Evolutionary conservation across 2,329 filamentous ascomycete genomes (phyloP), one percentile per base, ranked within the genome.

Genomic region (Pseudogymnoascus sp.): DNA sequence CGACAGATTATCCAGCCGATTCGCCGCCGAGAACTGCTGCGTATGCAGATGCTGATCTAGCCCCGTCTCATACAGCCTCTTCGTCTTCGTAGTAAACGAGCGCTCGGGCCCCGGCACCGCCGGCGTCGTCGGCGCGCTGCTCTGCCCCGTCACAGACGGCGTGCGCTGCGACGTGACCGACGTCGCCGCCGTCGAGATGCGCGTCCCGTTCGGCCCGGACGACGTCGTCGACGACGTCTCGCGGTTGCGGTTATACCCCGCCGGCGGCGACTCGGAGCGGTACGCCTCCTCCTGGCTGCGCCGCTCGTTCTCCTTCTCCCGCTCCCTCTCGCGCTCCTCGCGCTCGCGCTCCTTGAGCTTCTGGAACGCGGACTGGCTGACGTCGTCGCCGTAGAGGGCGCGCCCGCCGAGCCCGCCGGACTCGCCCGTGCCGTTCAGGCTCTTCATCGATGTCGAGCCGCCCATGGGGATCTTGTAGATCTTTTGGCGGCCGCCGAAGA

Each of bases 401-500:
- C 85, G 87, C 23, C 83, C 89, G 53, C 80, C 78, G 80, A 90
- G 83, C 53, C 80, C 82, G 19, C 79, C 78, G 15, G 70, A 72
- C 4, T 67, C 63, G 0, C 66, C 64, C 5, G 66, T 64, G 33
- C 74, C 76, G 11, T 68, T 66, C 63, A 76, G 69, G 68, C 76
- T 69, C 69, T 77, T 79, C 35, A 79, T 78, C 2, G 79, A 80
- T 47, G 74, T 72, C 13, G 73, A 72, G 19, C 75, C 74, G 26
- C 81, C 80, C 3, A 79, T 79, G 0, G 89, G 82, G 67, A 96
- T 90, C 74, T 91, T 93, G 76, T 96, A 97, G 38, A 97, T 88
- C 78, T 97, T 97, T 74, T 97, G 95, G 50, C 95, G 86, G 15
- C 95, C 95, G 64, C 95, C 95, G 76, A 99, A 99, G 64, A 99